Percentiles rank a stretch among this genome's conserved stretches.
These are phyloP conservation scores for Eucalyptus marginata DNA, from an alignment of 345 rosid genomes.

Conservation along the genomic window DNA sequence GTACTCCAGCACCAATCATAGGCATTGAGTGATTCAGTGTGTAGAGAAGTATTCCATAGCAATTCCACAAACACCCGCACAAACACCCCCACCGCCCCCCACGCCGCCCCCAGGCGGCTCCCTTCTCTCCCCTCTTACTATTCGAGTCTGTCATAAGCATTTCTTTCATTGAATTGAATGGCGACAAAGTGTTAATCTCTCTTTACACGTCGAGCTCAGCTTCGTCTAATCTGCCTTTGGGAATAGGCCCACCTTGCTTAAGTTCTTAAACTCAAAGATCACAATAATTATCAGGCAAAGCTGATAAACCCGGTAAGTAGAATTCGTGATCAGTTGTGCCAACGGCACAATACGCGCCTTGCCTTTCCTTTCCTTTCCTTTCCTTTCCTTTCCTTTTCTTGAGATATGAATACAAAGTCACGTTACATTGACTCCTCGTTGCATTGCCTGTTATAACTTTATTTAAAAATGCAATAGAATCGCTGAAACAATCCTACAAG, in stretches of 20 bases:
- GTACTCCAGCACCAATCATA: not conserved
- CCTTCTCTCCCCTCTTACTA: not conserved
- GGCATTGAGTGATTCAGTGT: not conserved
- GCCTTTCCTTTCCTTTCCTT: not conserved
- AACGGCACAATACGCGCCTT: not conserved
- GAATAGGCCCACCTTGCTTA: not conserved
- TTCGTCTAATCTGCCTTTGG: not conserved
- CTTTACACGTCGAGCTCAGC: not conserved
- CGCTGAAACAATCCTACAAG: not conserved
- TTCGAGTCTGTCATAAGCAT: not conserved
- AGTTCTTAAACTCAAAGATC: not conserved
- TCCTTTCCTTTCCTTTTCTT: not conserved
- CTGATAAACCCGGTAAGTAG: not conserved
- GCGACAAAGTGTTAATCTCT: not conserved
- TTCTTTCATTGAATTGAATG: not conserved
- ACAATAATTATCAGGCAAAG: not conserved
- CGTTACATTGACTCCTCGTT: not conserved
- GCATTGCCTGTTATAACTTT: not conserved
- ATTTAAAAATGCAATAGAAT: not conserved
- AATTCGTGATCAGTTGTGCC: not conserved
- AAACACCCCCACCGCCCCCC: too few relatives aligned
- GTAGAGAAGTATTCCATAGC: not conserved
- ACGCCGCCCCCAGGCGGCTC: fast-evolving
- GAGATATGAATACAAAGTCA: not conserved
- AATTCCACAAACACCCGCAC: too few relatives aligned